phyloP scores from a whole-genome alignment of 1,284 basidiomycete species.

The Pseudozyma hubeiensis region DNA sequence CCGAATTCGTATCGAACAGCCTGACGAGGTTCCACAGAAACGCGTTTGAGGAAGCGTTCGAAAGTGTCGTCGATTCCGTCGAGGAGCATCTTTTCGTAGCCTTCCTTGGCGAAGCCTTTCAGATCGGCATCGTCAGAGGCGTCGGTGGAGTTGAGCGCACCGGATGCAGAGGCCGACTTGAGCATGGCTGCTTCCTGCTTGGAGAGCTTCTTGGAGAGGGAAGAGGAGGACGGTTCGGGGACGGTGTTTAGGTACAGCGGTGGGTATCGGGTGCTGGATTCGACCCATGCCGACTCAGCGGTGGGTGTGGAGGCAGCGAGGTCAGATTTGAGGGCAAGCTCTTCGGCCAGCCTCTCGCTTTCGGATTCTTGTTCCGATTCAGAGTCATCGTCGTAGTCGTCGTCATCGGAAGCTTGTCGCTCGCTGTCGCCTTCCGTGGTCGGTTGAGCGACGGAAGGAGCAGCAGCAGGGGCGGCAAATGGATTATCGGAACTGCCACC shows the following conservation, averaged over 20 bases:
- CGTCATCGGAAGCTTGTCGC: conserved; percentile 4
- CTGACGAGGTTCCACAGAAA: conserved; percentile 56
- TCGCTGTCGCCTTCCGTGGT: conserved; percentile 2
- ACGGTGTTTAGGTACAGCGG: conserved; percentile 63
- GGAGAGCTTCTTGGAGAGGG: conserved; percentile 37
- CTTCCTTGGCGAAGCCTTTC: conserved; percentile 54
- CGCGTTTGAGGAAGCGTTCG: conserved; percentile 62
- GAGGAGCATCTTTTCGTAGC: conserved; percentile 62
- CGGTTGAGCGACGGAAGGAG: conserved; percentile 10
- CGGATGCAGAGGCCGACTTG: conserved; percentile 35
- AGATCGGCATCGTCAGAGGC: conserved; percentile 39
- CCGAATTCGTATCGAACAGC: conserved; percentile 66
- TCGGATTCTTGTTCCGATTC: conserved; percentile 55
- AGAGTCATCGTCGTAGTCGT: conserved; percentile 30
- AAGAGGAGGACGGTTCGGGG: conserved; percentile 59
- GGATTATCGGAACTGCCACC: conserved; percentile 50
- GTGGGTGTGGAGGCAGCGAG: conserved; percentile 27
- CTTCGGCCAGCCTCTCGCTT: conserved; percentile 59
- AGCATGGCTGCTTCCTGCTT: conserved; percentile 38
- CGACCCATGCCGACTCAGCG: conserved; percentile 51
- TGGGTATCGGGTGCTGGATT: conserved; percentile 45
- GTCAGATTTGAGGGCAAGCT: conserved; percentile 64
- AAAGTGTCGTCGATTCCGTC: conserved; percentile 63
- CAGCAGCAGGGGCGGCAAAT: conserved; percentile 34
- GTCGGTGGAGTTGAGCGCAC: conserved; percentile 15